Percentiles rank a stretch among this genome's conserved stretches.
phyloP scores from a whole-genome alignment of 192 early-diverging fungal genomes.

The Diversispora epigaea region DNA sequence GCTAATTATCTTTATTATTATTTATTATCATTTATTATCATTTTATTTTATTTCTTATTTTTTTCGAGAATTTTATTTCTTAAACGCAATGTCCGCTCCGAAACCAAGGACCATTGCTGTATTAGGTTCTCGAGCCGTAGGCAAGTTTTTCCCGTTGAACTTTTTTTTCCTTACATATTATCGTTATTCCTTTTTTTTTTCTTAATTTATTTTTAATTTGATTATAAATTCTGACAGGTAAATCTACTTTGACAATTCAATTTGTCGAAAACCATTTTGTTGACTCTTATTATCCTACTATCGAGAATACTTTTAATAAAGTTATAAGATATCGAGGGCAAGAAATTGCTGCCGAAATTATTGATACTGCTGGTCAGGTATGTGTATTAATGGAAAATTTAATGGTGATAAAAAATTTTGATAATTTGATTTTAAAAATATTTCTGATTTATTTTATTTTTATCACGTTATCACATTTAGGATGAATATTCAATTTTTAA shows the following conservation, averaged over 20 bases:
- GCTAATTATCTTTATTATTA: too few species aligned
- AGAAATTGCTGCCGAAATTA: conserved; percentile 87
- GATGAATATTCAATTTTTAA: conserved; percentile 95
- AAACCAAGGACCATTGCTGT: conserved; percentile 81
- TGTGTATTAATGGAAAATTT: neutral
- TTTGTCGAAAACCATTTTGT: conserved; percentile 91
- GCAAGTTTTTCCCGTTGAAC: conserved; percentile 38
- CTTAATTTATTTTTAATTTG: too few species aligned
- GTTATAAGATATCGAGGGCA: conserved; percentile 76
- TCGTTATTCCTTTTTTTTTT: conserved; percentile 3
- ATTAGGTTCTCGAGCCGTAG: conserved; percentile 77
- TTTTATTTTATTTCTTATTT: too few species aligned
- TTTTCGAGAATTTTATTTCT: too few species aligned
- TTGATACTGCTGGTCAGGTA: conserved; percentile 96
- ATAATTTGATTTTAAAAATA: neutral
- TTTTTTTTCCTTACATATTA: neutral
- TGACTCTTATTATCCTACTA: conserved; percentile 93
- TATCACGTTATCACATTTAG: conserved; percentile 39
- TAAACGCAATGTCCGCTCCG: conserved; percentile 19
- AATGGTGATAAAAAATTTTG: too few species aligned
- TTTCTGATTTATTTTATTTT: neutral
- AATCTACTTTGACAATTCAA: conserved; percentile 90
- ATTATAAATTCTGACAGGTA: conserved; percentile 50
- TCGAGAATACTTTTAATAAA: conserved; percentile 90
- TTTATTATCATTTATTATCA: too few species aligned